Conservation (phyloP, 345 rosid species). For the Euphorbia tirucalli region DNA sequence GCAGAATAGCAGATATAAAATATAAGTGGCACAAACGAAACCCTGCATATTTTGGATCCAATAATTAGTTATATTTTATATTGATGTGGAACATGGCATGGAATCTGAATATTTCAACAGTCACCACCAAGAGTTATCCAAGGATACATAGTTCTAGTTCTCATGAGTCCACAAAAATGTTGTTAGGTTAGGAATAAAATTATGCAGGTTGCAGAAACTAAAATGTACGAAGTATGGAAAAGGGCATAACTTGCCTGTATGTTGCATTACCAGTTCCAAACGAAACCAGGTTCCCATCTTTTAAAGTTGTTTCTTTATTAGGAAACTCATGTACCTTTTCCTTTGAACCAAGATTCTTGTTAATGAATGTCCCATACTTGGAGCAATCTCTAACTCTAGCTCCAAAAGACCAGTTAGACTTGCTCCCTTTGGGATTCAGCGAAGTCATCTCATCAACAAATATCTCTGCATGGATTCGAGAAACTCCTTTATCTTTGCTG, state of each 20-base stretch:
- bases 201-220: background rate
- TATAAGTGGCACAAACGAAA: constrained; percentile 54
- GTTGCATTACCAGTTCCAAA: constrained; percentile 87
- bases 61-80: constrained; percentile 4
- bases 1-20: constrained; percentile 49
- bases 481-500: constrained; percentile 81
- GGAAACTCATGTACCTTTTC: constrained; percentile 66
- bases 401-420: constrained; percentile 28
- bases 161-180: background rate
- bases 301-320: constrained; percentile 51
- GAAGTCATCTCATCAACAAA: constrained; percentile 50
- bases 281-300: constrained; percentile 64
- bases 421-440: constrained; percentile 21
- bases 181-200: background rate
- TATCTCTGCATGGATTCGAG: constrained; percentile 83
- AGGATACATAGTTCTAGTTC: background rate
- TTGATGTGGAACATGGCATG: background rate
- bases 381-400: constrained; percentile 73
- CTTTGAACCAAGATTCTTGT: constrained; percentile 38
- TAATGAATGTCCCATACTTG: constrained; percentile 82
- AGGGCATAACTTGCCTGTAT: constrained; percentile 50
- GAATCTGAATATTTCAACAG: no score
- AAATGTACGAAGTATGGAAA: background rate
- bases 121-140: background rate
- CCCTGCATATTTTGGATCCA: constrained; percentile 46